Conservation (phyloP, 169 alveolate species). For the Babesia ovata region DNA sequence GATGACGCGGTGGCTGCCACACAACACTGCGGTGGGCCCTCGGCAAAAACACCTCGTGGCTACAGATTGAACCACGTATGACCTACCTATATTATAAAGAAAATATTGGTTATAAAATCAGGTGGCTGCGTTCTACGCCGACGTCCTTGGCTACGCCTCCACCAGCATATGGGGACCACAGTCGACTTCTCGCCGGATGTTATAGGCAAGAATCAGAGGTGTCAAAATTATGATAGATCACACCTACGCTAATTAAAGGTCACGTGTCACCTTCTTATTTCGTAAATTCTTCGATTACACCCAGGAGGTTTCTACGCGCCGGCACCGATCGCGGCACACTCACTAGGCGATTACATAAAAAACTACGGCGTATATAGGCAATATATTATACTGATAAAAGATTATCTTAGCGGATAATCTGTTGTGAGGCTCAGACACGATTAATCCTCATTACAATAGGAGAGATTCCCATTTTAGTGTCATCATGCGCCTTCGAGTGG, state of each 20-base stretch:
- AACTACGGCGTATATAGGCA: no score
- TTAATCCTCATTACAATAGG: slow-evolving; percentile 32
- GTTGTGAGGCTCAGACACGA: slow-evolving; percentile 26
- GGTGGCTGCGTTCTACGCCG: neutral
- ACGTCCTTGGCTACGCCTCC: neutral
- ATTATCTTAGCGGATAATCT: neutral
- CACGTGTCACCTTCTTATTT: no score
- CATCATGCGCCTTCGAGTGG: slow-evolving; percentile 25
- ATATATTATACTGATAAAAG: neutral
- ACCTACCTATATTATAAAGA: neutral
- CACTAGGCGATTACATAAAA: no score
- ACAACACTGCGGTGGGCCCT: neutral
- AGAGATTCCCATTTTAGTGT: slow-evolving; percentile 56
- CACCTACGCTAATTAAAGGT: no score
- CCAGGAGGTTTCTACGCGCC: no score
- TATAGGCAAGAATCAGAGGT: no score
- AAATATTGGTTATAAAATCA: neutral
- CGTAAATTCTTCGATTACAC: no score
- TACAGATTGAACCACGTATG: neutral
- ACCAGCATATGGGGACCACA: neutral
- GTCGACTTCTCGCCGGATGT: neutral
- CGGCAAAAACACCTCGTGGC: neutral
- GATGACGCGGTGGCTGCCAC: neutral
- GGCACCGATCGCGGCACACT: no score
- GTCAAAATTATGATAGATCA: no score